Evolutionary conservation across 345 rosid species (phyloP).

Genomic region (Eutrema japonicum): DNA sequence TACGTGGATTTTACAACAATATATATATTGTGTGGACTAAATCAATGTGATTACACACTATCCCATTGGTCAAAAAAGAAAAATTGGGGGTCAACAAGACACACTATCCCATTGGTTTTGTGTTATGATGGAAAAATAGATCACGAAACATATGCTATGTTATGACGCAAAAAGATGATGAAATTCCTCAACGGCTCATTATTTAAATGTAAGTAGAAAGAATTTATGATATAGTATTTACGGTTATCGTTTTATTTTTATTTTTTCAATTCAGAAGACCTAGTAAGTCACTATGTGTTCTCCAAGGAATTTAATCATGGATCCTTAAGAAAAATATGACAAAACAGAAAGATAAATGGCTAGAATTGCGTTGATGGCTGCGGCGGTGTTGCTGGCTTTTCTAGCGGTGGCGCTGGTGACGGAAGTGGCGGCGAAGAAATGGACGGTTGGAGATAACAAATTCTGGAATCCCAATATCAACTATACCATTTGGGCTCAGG

Average conservation of each 20-base stretch:
- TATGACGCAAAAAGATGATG: neutral
- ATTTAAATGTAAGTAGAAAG: too few species aligned
- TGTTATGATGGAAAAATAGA: neutral
- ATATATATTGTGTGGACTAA: constrained; percentile 15
- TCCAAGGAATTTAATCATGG: neutral
- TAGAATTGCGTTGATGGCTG: constrained; percentile 38
- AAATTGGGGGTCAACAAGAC: neutral
- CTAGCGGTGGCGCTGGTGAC: constrained; percentile 47
- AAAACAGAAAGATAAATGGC: constrained; percentile 20
- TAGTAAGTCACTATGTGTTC: neutral
- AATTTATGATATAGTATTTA: neutral
- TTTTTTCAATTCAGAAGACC: neutral
- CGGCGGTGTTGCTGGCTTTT: constrained; percentile 43
- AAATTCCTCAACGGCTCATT: constrained; percentile 27
- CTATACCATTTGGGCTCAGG: constrained; percentile 82
- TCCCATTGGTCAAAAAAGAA: neutral
- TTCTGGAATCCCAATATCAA: constrained; percentile 76
- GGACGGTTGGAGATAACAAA: constrained; percentile 63
- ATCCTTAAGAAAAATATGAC: neutral
- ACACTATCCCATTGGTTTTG: neutral
- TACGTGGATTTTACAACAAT: constrained; percentile 30
- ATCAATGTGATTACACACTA: constrained; percentile 5
- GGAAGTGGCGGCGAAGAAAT: constrained; percentile 60
- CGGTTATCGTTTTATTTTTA: neutral
- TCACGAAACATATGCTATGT: neutral